These are phyloP conservation scores for Beauveria bassiana DNA, from an alignment of 2,329 filamentous ascomycete species.

Conservation along the genomic window DNA sequence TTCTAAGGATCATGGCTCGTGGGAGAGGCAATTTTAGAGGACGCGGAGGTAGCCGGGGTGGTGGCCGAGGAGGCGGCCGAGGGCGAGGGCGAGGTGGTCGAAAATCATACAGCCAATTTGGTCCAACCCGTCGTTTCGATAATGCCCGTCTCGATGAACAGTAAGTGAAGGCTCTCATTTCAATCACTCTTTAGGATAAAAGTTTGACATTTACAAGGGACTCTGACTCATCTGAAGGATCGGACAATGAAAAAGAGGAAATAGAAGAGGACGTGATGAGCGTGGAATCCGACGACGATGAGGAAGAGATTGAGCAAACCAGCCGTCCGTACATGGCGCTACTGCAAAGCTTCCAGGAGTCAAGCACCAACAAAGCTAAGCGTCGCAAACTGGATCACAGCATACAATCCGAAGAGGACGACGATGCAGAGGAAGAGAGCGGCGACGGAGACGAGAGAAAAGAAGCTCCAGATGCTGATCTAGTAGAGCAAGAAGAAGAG, in stretches of 20 bases:
- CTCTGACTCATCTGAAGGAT: conserved; percentile 17
- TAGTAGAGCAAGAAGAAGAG: conserved; percentile 28
- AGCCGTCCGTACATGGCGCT: conserved; percentile 49
- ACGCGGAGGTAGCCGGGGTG: conserved; percentile 23
- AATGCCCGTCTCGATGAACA: conserved; percentile 28
- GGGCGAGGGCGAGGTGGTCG: conserved; percentile 27
- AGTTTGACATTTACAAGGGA: not conserved
- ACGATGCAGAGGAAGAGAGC: conserved; percentile 2
- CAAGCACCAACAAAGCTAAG: conserved; percentile 41
- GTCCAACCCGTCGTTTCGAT: conserved; percentile 30
- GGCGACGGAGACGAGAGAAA: conserved; percentile 17
- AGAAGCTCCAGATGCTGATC: conserved; percentile 31
- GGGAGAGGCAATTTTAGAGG: conserved; percentile 26
- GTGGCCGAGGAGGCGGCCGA: conserved; percentile 19
- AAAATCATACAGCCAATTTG: conserved; percentile 18
- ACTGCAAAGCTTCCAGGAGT: conserved; percentile 48
- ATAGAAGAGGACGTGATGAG: conserved; percentile 31
- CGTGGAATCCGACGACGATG: conserved; percentile 34
- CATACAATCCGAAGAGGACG: conserved; percentile 13
- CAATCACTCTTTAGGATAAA: not conserved
- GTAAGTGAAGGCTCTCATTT: conserved; percentile 19
- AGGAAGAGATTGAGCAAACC: conserved; percentile 37
- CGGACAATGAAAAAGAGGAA: conserved; percentile 21
- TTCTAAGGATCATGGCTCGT: conserved; percentile 27
- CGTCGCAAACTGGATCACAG: conserved; percentile 45